Evolutionary conservation across 805 yeast genomes (phyloP), one percentile per base, ranked within the genome.

Genomic region (Ogataea philodendri): DNA sequence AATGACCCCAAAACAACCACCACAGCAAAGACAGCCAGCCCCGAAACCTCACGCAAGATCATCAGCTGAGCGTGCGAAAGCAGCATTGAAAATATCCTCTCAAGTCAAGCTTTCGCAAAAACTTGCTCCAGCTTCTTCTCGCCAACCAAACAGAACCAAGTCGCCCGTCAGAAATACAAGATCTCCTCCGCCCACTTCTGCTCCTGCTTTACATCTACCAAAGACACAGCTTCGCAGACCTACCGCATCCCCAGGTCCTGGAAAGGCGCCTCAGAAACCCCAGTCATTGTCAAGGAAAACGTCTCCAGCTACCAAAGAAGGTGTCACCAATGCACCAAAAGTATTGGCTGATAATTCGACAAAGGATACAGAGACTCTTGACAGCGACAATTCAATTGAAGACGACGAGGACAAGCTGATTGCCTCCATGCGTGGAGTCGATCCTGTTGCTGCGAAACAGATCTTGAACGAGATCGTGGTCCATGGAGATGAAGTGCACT

Each of bases 401-500:
- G 50, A 46, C 9, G 54, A 54, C 15, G 63, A 56, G 20, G 55
- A 47, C n/a, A 51, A 51, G 29, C 46, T 75, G 15, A 71, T 75
- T 30, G 55, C 61, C n/a, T 66, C 72, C 6, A 54, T 72, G 28
- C 56, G 67, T 40, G 96, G 96, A 2, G 84, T 90, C 8, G 97
- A 90, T 59, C 78, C 74, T 37, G 51, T 52, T 4, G 81, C 95
- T 0, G 95, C 94, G 8, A 74, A 75, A 44, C 96, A 86, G 55
- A 89, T 90, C 33, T 64, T 90, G 37, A 84, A 83, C 45, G 96
- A 90, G 54, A 86, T 90, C 40, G 83, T 90, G 16, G 83, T 88
- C 5, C 80, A 79, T 36, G 96, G 96, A 9, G 96, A 89, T 54
- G 85, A 85, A 49, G 93, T 90, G 2, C 80, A 75, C 49, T 93